Evolutionary conservation across 306 rosid genomes (phyloP), one percentile per base, ranked within the genome.

Genomic region (Cicer judaicum): DNA sequence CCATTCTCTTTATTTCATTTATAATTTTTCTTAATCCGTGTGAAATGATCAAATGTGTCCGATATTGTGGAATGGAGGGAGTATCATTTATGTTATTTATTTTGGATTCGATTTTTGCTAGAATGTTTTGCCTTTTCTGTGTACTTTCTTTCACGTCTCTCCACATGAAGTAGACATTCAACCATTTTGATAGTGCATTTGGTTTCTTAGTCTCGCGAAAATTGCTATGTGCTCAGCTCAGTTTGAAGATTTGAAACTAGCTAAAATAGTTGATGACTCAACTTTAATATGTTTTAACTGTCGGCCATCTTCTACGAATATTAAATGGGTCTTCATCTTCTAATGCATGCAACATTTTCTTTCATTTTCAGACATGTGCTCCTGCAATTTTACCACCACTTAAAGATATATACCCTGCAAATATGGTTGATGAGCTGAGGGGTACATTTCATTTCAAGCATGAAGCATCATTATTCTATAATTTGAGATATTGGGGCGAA

Each of bases 311-410:
- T 53, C 10, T 72, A 55, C 39, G 63, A 29, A 44, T 63, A 42
- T 41, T 62, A 55, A 16, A 19, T 50, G 50, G 42, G 48, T 57
- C 69, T 69, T 65, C 0, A 4, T 44, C 15, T 68, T 83, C 73
- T 80, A 18, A 72, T 41, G 68, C 49, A 16, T 34, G 49, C 29
- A 81, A 70, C 36, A 39, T 68, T 83, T 71, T 49, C 61, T 43
- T 73, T 79, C 72, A 72, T 82, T 63, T 76, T 74, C 90, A 94
- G 99, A 94, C 97, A 15, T 92, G 99, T 72, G 49, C 7, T 56
- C 99, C 99, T 68, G 90, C 99, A 66, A 92, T 94, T 80, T 77
- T 94, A 0, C 99, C 99, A 55, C 97, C 99, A 71, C 92, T 94
- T 68, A 79, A 69, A 81, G 90, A 91, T 66, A 87, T 94, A 80